phyloP scores from a whole-genome alignment of 2,329 filamentous ascomycete genomes.

The Aspergillus pseudoterreus region DNA sequence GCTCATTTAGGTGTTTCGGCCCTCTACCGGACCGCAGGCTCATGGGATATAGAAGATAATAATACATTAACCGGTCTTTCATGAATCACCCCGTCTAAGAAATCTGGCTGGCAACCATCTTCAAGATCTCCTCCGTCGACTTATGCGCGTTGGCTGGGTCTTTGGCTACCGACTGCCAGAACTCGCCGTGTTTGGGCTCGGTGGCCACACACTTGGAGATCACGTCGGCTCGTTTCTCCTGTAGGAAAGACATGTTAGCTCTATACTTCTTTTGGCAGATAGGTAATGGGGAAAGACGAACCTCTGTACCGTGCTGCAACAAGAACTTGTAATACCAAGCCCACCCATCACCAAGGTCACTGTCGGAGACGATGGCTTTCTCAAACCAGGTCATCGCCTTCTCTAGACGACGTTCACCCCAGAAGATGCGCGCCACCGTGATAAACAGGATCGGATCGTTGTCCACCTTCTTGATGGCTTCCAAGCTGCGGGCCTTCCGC shows the following conservation, averaged over 20 bases:
- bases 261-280: neutral
- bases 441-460: slow-evolving; percentile 86
- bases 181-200: slow-evolving; percentile 88
- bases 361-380: slow-evolving; percentile 84
- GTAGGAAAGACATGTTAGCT: slow-evolving; percentile 8
- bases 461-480: slow-evolving; percentile 96
- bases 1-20: neutral
- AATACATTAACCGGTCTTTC: neutral
- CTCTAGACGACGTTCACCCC: slow-evolving; percentile 85
- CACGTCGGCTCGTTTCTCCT: slow-evolving; percentile 84
- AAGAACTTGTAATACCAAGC: slow-evolving; percentile 98
- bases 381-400: slow-evolving; percentile 98
- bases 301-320: slow-evolving; percentile 81
- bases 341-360: slow-evolving; percentile 88
- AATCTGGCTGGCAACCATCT: slow-evolving; percentile 61
- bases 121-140: slow-evolving; percentile 75
- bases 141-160: slow-evolving; percentile 75
- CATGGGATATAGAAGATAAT: neutral
- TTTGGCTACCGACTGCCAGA: slow-evolving; percentile 85
- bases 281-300: slow-evolving; percentile 30
- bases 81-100: neutral
- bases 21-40: neutral
- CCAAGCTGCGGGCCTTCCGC: slow-evolving; percentile 82
- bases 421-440: slow-evolving; percentile 91
- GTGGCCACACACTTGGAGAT: slow-evolving; percentile 73